A percentile compares a stretch with the other conserved stretches of the same genome.
phyloP scores from a whole-genome alignment of 148 eudicot species.

The Pouteria glomerata region DNA sequence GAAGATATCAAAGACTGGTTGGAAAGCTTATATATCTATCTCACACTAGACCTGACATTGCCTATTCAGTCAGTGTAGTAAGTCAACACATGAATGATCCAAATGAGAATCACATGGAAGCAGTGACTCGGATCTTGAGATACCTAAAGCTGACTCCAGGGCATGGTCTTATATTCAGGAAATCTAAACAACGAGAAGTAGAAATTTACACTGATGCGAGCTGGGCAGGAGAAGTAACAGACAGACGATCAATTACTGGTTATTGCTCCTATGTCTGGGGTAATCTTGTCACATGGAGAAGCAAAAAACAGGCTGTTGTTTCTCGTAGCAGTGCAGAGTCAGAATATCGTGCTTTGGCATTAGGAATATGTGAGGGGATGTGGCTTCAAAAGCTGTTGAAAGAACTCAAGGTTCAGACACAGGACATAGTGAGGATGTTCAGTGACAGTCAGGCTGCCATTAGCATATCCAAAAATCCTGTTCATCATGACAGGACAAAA shows the following conservation, averaged over 20 bases:
- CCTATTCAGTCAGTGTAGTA: background rate
- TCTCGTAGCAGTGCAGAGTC: background rate
- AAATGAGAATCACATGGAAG: background rate
- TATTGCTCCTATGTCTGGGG: background rate
- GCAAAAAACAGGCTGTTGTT: background rate
- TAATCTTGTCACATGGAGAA: background rate
- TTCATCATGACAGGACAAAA: background rate
- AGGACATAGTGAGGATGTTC: background rate
- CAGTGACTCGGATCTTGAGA: background rate
- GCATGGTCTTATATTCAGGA: background rate
- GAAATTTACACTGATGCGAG: background rate
- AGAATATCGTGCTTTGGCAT: background rate
- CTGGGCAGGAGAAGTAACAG: background rate
- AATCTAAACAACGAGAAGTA: background rate
- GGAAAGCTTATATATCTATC: background rate
- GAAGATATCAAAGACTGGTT: conserved; percentile 1
- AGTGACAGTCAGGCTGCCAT: background rate
- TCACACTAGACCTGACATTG: background rate
- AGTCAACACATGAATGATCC: background rate
- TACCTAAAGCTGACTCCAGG: background rate
- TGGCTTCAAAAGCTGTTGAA: background rate
- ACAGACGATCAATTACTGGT: background rate
- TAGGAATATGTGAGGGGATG: background rate
- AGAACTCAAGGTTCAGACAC: background rate
- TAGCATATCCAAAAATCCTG: background rate